Evolutionary conservation across 208 protist species (phyloP).

Genomic region (Trichomonas gallinae): DNA sequence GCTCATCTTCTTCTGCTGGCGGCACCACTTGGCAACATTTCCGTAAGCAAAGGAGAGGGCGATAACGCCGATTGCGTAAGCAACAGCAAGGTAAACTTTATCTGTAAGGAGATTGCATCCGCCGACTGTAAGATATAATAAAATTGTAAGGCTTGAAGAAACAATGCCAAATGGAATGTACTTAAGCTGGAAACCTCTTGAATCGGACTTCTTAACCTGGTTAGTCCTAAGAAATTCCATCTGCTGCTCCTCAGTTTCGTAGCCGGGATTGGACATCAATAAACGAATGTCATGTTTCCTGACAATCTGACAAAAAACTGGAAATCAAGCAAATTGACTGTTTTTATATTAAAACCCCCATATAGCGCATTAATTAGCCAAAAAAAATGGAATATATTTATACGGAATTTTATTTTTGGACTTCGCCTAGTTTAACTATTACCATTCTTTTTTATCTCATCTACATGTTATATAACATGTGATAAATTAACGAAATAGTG

Average conservation of each 20-base stretch:
- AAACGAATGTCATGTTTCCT: no score
- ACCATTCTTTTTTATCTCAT: no score
- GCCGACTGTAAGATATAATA: not conserved
- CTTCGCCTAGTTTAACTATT: no score
- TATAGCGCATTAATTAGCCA: no score
- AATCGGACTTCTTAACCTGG: not conserved
- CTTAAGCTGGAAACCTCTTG: not conserved
- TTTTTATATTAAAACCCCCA: no score
- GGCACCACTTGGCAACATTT: not conserved
- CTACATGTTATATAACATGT: no score
- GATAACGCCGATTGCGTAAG: not conserved
- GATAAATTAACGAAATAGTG: no score
- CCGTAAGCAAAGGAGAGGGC: not conserved
- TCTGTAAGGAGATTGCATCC: not conserved
- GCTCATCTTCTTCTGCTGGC: not conserved
- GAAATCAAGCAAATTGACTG: no score
- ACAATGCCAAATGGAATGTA: not conserved
- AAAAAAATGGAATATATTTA: no score
- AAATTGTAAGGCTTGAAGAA: not conserved
- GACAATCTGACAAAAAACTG: no score
- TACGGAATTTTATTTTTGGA: no score
- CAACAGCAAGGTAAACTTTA: not conserved
- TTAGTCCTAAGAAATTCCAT: not conserved
- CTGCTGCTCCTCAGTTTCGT: not conserved
- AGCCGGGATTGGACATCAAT: no score